Percentiles rank a stretch among this genome's conserved stretches.
These are phyloP conservation scores for Plenodomus lindquistii DNA, from an alignment of 2,329 filamentous ascomycete species.

Conservation along the genomic window DNA sequence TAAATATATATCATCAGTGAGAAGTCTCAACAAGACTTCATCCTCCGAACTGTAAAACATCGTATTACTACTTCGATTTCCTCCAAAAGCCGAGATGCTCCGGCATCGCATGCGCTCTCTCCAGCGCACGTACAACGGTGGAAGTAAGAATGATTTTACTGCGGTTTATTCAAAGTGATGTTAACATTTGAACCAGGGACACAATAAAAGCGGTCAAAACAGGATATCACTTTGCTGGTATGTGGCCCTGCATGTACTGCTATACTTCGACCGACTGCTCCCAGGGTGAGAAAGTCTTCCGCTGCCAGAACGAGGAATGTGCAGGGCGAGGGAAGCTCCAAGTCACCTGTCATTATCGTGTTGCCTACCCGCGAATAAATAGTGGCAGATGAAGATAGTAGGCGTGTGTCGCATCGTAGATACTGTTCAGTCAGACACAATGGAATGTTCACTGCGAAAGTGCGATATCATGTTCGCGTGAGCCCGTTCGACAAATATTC, in stretches of 20 bases:
- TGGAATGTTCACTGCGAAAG: too few relatives aligned
- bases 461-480: too few relatives aligned
- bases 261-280: background rate
- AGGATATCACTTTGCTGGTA: background rate
- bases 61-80: background rate
- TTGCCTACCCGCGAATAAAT: background rate
- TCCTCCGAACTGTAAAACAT: background rate
- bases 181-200: too few relatives aligned
- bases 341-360: background rate
- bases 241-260: slow-evolving; percentile 14
- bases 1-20: background rate
- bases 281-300: background rate
- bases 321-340: slow-evolving; percentile 3
- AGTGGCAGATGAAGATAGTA: background rate
- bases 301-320: background rate
- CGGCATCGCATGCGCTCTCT: background rate
- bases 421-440: too few relatives aligned
- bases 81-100: background rate
- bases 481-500: too few relatives aligned
- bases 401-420: background rate
- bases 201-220: background rate
- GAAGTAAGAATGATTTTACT: too few relatives aligned
- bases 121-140: background rate
- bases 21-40: background rate
- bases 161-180: too few relatives aligned